Conservation (phyloP, 192 early-diverging fungal genomes). For the Entomortierella chlamydospora region DNA sequence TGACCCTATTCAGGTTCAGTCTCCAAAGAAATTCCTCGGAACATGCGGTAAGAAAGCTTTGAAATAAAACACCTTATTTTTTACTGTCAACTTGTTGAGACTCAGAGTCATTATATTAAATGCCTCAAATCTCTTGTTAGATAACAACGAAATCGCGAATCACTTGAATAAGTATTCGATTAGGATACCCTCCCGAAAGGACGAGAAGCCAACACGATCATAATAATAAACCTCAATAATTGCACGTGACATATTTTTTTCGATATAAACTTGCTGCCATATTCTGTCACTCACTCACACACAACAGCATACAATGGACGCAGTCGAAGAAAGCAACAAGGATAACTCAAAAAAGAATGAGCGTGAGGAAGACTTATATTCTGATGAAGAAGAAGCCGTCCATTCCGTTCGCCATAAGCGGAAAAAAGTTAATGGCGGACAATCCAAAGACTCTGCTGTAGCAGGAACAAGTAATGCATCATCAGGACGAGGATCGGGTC, state of each 20-base stretch:
- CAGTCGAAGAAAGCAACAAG: conserved; percentile 13
- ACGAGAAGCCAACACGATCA: conserved; percentile 12
- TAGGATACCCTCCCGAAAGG: conserved; percentile 40
- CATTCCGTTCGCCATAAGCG: conserved; percentile 42
- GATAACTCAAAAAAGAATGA: conserved; percentile 16
- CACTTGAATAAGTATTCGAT: conserved; percentile 48
- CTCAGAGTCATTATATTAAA: neutral
- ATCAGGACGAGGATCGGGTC: conserved; percentile 35
- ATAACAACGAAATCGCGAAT: conserved; percentile 41
- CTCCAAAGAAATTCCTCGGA: conserved; percentile 78
- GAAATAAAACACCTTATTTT: neutral
- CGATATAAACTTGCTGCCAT: no score
- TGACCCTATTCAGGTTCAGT: conserved; percentile 72
- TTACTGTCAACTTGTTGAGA: neutral
- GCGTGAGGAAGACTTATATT: conserved; percentile 25
- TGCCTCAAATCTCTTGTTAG: neutral
- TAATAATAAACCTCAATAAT: neutral
- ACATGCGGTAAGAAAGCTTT: conserved; percentile 32
- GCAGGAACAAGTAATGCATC: neutral
- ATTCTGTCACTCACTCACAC: neutral
- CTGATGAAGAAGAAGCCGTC: conserved; percentile 43
- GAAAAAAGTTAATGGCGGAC: conserved; percentile 21
- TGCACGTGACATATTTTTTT: neutral
- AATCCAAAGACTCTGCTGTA: neutral
- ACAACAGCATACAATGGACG: conserved; percentile 16